Percentiles rank a stretch among this genome's conserved stretches.
These are phyloP conservation scores for Suhomyces wounanorum DNA, from an alignment of 1,139 yeast species.

Conservation along the genomic window DNA sequence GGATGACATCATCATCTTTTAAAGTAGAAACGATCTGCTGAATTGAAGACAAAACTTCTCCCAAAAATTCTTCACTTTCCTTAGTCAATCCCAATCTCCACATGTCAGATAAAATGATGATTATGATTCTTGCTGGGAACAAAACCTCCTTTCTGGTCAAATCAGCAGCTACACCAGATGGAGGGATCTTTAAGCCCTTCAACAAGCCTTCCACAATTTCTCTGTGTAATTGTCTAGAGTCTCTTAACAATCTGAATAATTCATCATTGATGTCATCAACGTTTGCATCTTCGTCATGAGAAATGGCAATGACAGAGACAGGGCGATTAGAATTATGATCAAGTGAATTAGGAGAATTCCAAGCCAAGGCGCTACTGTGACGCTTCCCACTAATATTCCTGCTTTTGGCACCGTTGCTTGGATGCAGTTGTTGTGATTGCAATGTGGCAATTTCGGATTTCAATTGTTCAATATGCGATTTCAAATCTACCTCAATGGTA, in stretches of 20 bases:
- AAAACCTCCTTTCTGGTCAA: constrained; percentile 87
- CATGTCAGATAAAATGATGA: constrained; percentile 92
- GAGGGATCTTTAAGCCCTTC: constrained; percentile 86
- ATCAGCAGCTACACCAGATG: constrained; percentile 80
- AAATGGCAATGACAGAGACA: constrained; percentile 60
- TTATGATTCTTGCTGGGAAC: constrained; percentile 94
- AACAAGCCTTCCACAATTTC: constrained; percentile 88
- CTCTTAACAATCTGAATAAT: constrained; percentile 70
- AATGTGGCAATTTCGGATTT: constrained; percentile 63
- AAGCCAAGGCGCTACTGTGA: constrained; percentile 44
- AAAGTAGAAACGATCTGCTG: constrained; percentile 73
- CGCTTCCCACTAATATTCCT: constrained; percentile 38
- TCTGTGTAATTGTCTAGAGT: constrained; percentile 73
- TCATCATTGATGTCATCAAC: constrained; percentile 74
- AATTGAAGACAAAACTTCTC: constrained; percentile 85
- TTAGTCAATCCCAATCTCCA: constrained; percentile 96
- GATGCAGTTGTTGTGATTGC: constrained; percentile 32
- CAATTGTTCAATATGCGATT: constrained; percentile 67
- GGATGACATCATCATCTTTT: constrained; percentile 83
- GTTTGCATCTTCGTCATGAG: constrained; percentile 57
- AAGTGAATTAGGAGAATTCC: constrained; percentile 35
- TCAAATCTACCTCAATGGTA: constrained; percentile 68
- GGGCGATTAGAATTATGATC: constrained; percentile 47
- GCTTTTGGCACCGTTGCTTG: constrained; percentile 21
- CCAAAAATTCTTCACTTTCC: constrained; percentile 88